phyloP scores from a whole-genome alignment of 306 rosid species.

The Amphicarpaea edgeworthii region DNA sequence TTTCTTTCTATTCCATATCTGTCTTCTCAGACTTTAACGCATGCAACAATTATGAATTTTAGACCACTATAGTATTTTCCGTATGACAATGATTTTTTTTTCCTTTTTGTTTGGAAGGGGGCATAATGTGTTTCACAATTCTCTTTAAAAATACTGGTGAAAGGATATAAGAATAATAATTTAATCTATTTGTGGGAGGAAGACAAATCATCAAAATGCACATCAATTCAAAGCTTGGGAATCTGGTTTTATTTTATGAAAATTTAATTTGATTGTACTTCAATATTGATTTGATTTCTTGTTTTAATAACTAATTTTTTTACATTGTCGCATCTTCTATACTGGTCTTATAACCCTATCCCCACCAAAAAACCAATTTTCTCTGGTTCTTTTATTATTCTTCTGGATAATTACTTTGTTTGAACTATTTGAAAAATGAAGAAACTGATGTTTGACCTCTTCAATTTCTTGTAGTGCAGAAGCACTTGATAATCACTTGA shows the following conservation, averaged over 20 bases:
- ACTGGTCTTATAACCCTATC: neutral
- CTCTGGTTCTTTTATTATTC: neutral
- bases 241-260: constrained; percentile 37
- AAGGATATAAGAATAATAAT: constrained; percentile 27
- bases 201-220: constrained; percentile 12
- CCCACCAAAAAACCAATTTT: neutral
- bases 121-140: constrained; percentile 26
- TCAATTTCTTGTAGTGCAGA: constrained; percentile 70
- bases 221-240: constrained; percentile 25
- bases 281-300: constrained; percentile 31
- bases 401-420: constrained; percentile 22
- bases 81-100: constrained; percentile 1
- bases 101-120: constrained; percentile 11
- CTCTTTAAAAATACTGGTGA: constrained; percentile 15
- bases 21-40: constrained; percentile 26
- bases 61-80: constrained; percentile 8
- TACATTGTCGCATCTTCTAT: constrained; percentile 21
- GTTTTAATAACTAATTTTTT: constrained; percentile 27
- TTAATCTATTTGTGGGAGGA: neutral
- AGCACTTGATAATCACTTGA: constrained; percentile 90
- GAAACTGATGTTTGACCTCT: constrained; percentile 47
- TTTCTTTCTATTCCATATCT: constrained; percentile 15
- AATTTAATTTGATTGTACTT: constrained; percentile 33
- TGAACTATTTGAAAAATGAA: constrained; percentile 19
- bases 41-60: constrained; percentile 26